Conservation (phyloP, 106 monocot species). For the Platanthera guangdongensis region DNA sequence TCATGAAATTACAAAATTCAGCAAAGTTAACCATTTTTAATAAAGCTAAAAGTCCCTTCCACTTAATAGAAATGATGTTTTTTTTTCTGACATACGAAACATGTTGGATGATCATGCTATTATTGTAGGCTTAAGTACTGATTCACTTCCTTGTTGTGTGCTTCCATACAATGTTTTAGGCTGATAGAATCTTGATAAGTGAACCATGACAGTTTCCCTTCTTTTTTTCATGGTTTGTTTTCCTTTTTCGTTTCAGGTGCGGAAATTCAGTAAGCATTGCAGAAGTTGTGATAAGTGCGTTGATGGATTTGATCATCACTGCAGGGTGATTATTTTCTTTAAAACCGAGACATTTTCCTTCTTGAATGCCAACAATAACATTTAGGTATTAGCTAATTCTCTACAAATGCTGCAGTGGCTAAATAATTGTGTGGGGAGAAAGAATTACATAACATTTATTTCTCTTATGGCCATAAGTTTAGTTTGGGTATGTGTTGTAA, state of each 20-base stretch:
- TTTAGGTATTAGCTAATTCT: not conserved
- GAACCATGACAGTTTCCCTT: not conserved
- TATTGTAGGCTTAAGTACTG: not conserved
- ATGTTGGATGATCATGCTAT: not conserved
- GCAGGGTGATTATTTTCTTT: constrained; percentile 53
- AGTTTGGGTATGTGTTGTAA: constrained; percentile 51
- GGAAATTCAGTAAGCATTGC: constrained; percentile 93
- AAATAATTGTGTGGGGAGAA: constrained; percentile 97
- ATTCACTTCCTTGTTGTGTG: not conserved
- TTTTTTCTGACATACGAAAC: not conserved
- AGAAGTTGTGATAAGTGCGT: constrained; percentile 99
- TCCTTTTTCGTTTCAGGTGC: constrained; percentile 51
- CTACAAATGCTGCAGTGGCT: constrained; percentile 61
- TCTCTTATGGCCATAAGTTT: constrained; percentile 89
- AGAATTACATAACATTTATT: constrained; percentile 89
- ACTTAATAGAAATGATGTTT: not conserved
- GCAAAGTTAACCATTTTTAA: not conserved
- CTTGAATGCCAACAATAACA: not conserved
- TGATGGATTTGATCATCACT: constrained; percentile 99
- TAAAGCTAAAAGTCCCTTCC: not conserved
- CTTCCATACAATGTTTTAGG: not conserved
- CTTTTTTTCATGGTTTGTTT: not conserved
- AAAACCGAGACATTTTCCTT: not conserved
- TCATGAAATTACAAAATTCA: not conserved
- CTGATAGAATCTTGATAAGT: not conserved